A percentile compares a stretch with the other conserved stretches of the same genome.
Conservation (phyloP, 2,329 filamentous ascomycete genomes). For the Calonectria hawksworthii region DNA sequence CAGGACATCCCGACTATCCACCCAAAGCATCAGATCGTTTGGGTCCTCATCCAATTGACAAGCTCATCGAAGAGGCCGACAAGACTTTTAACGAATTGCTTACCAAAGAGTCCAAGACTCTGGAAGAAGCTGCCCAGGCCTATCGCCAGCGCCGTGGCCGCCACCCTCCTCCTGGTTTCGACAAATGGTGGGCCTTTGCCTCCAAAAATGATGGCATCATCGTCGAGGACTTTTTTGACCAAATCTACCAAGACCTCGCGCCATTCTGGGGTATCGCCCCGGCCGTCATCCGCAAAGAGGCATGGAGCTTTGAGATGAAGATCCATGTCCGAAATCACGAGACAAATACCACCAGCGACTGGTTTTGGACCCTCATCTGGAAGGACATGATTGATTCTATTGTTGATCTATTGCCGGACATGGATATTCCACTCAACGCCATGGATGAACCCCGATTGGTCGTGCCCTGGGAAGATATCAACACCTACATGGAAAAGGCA, state of each 20-base stretch:
- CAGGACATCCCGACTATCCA: slow-evolving; percentile 20
- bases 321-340: slow-evolving; percentile 69
- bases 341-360: slow-evolving; percentile 65
- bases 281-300: slow-evolving; percentile 63
- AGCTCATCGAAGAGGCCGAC: slow-evolving; percentile 63
- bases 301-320: slow-evolving; percentile 70
- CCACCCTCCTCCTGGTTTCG: slow-evolving; percentile 74
- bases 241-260: slow-evolving; percentile 72
- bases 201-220: slow-evolving; percentile 65
- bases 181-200: slow-evolving; percentile 72
- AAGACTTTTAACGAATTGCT: slow-evolving; percentile 55
- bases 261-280: slow-evolving; percentile 70
- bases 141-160: slow-evolving; percentile 72
- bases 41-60: slow-evolving; percentile 64
- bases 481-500: slow-evolving; percentile 66
- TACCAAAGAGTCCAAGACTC: slow-evolving; percentile 61
- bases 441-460: slow-evolving; percentile 78
- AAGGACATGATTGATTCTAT: slow-evolving; percentile 66
- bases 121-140: slow-evolving; percentile 67
- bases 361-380: slow-evolving; percentile 72
- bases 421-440: slow-evolving; percentile 76
- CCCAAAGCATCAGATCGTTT: slow-evolving; percentile 20
- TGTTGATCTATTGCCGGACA: slow-evolving; percentile 72
- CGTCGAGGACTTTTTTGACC: slow-evolving; percentile 75
- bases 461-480: slow-evolving; percentile 73